Evolutionary conservation across 176 grass and related monocot genomes (phyloP), one percentile per base, ranked within the genome.

Genomic region (Aegilops longissima): DNA sequence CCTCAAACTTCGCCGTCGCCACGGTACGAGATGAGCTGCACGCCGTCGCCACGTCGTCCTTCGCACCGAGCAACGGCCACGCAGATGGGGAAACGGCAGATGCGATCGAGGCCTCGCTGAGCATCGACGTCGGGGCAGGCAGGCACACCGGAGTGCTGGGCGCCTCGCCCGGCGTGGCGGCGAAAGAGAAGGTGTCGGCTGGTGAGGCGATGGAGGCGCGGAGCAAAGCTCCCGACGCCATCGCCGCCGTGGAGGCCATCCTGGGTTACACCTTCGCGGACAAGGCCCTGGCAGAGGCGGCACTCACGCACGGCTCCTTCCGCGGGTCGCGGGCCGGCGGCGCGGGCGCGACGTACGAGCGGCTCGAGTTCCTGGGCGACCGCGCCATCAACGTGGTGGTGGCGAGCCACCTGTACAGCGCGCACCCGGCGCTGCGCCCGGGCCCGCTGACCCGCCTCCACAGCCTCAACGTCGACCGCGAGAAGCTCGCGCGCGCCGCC

Each of bases 291-390:
- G 20, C 83, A 33, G 70, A 72, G 71, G 87, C 87, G 70, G 85
- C 91, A 12, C 45, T 90, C 39, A 93, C 91, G 16, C 91, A 87
- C 49, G 18, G 2, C 5, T 89, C 91, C 0, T 67, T 80, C 45
- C 38, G 14, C n/a, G 13, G 47, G 47, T 51, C 13, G 47, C 68
- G 9, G 5, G 61, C 42, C 35, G 80, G 21, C 33, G 23, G 61
- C 62, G 35, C 3, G 25, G 75, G 8, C 13, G 38, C 18, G 34
- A 34, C 82, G 27, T 90, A 90, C 73, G 64, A 90, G 61, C 42
- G 86, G 20, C 65, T 90, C 7, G 86, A 93, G 72, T 93, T 90
- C 79, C 8, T 91, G 10, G 92, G 92, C 45, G 88, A 90, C 51
- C 77, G 88, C 9, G 82, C 73, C 14, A 58, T 90, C 66, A 82